These are phyloP conservation scores for Daldinia eschscholtzii DNA, from an alignment of 2,329 filamentous ascomycete genomes.

Conservation along the genomic window DNA sequence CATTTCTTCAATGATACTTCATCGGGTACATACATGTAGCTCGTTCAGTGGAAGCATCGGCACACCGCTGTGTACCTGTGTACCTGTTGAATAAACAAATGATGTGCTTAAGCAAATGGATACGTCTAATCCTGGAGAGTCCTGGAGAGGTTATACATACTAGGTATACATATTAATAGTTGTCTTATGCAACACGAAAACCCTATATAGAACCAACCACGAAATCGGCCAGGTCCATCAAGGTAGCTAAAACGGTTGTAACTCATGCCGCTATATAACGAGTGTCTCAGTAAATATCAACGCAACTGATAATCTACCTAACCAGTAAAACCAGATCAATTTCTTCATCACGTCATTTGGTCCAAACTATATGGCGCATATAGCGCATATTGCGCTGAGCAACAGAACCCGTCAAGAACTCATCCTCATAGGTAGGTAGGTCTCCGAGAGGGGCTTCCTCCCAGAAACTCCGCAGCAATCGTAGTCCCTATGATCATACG, in stretches of 20 bases:
- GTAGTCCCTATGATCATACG: constrained; percentile 5
- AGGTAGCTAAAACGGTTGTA: not conserved
- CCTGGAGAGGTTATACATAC: not conserved
- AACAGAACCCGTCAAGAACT: not conserved
- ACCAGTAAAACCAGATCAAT: not conserved
- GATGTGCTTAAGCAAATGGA: not conserved
- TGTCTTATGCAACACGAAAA: not conserved
- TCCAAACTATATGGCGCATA: not conserved
- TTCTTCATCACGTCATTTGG: not conserved
- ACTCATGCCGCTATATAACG: not conserved
- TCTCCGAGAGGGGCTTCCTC: not conserved
- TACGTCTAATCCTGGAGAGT: not conserved
- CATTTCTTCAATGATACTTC: not conserved
- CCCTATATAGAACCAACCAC: not conserved
- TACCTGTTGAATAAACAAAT: not conserved
- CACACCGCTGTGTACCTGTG: constrained; percentile 1
- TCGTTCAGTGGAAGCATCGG: not conserved
- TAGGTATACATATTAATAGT: not conserved
- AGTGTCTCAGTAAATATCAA: not conserved
- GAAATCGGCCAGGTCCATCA: not conserved
- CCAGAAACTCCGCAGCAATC: not conserved
- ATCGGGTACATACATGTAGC: not conserved
- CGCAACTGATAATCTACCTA: not conserved
- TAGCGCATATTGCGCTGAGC: not conserved
- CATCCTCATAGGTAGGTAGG: not conserved